Evolutionary conservation across 164 flowering plant species (phyloP).

Genomic region (Stephania cephalantha): DNA sequence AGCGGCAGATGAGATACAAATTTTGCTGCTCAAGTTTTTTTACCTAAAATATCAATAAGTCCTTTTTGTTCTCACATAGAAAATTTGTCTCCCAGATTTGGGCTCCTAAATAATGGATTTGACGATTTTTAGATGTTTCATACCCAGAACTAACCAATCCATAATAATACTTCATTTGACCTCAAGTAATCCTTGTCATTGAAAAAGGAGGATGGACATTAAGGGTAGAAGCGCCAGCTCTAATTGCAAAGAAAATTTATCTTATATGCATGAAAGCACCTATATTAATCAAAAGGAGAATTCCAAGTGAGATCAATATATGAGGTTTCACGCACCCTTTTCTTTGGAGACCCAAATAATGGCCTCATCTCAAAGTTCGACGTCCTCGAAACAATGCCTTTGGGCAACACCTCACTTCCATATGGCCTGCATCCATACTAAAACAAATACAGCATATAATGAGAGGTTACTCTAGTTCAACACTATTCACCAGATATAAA

Average conservation of each 20-base stretch:
- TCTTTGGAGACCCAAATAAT: conserved; percentile 50
- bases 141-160: too few species aligned
- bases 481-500: not conserved
- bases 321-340: conserved; percentile 26
- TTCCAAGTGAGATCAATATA: not conserved
- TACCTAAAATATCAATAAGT: not conserved
- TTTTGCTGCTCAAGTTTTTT: not conserved
- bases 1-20: not conserved
- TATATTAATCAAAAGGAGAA: too few species aligned
- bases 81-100: not conserved
- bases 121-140: too few species aligned
- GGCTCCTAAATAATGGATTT: not conserved
- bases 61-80: not conserved
- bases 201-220: too few species aligned
- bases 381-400: conserved; percentile 57
- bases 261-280: too few species aligned
- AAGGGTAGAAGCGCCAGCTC: not conserved
- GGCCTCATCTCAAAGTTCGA: conserved; percentile 80
- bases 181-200: too few species aligned
- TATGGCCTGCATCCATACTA: conserved; percentile 55
- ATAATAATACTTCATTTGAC: too few species aligned
- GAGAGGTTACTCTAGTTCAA: not conserved
- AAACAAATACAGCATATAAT: not conserved
- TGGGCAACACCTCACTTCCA: conserved; percentile 74
- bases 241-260: not conserved